Evolutionary conservation across 2,329 filamentous ascomycete genomes (phyloP).

Genomic region (Cladophialophora carrionii): DNA sequence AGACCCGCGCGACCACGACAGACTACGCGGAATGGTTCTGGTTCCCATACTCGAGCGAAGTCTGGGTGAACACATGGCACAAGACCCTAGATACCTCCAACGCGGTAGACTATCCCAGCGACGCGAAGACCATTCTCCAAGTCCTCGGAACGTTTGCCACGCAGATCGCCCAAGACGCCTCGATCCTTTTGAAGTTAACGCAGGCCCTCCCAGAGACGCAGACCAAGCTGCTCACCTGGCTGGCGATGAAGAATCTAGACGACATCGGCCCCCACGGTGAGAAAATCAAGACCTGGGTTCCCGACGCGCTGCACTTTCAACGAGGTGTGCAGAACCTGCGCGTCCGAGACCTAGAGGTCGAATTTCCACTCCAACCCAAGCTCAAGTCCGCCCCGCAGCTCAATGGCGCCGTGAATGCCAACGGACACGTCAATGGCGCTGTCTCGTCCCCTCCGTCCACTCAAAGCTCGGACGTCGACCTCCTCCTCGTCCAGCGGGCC

Average conservation of each 20-base stretch:
- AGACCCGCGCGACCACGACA: slow-evolving; percentile 45
- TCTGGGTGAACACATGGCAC: slow-evolving; percentile 56
- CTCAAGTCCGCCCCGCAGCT: not conserved
- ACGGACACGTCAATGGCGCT: slow-evolving; percentile 1
- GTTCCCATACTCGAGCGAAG: slow-evolving; percentile 53
- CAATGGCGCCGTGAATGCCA: slow-evolving; percentile 5
- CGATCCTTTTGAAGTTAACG: slow-evolving; percentile 27
- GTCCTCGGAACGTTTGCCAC: slow-evolving; percentile 31
- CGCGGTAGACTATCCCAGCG: slow-evolving; percentile 29
- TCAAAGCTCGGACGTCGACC: slow-evolving; percentile 46
- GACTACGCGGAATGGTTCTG: slow-evolving; percentile 58
- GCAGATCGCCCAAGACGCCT: slow-evolving; percentile 31
- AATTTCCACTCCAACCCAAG: slow-evolving; percentile 50
- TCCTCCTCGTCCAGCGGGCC: slow-evolving; percentile 49
- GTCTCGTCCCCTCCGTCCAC: not conserved
- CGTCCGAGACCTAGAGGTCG: slow-evolving; percentile 52
- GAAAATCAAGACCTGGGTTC: slow-evolving; percentile 48
- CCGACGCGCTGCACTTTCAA: slow-evolving; percentile 55
- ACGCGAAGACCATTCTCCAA: slow-evolving; percentile 32
- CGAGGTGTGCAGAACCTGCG: slow-evolving; percentile 54
- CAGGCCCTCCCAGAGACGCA: slow-evolving; percentile 27
- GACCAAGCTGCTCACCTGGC: slow-evolving; percentile 33
- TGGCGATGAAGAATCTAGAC: slow-evolving; percentile 35
- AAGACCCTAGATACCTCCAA: slow-evolving; percentile 33
- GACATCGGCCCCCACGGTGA: slow-evolving; percentile 31